Evolutionary conservation across 257 asterid species (phyloP).

Genomic region (Solanum clarkiae): DNA sequence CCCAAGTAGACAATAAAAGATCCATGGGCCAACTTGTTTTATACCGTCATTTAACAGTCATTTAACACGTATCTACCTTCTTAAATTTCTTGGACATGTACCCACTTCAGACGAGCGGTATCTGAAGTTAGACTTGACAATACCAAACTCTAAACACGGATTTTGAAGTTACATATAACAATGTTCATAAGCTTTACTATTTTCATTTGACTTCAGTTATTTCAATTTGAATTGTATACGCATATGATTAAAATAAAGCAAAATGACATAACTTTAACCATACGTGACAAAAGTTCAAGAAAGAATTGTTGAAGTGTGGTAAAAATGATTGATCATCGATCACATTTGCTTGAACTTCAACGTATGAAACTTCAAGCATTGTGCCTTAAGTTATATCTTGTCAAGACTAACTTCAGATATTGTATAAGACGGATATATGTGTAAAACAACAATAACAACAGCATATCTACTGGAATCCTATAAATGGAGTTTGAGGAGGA

Average conservation of each 20-base stretch:
- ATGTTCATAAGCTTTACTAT: not conserved
- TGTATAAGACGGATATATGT: no score
- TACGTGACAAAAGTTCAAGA: not conserved
- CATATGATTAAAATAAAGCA: not conserved
- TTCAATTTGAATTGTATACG: not conserved
- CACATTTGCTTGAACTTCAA: not conserved
- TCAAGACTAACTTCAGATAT: not conserved
- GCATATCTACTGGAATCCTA: no score
- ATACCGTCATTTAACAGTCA: not conserved
- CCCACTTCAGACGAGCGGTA: not conserved
- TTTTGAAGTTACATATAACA: not conserved
- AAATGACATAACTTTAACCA: not conserved
- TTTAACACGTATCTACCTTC: not conserved
- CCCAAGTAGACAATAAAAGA: not conserved
- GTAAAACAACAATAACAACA: no score
- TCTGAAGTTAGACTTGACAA: not conserved
- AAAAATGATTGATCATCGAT: not conserved
- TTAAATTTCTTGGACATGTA: no score
- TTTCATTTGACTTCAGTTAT: not conserved
- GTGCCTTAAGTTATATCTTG: not conserved
- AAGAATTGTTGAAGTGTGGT: not conserved
- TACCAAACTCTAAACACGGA: not conserved
- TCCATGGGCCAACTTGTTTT: not conserved
- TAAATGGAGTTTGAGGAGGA: no score
- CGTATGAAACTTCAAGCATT: not conserved